phyloP scores from a whole-genome alignment of 2,329 filamentous ascomycete species.

The Aspergillus sp. region DNA sequence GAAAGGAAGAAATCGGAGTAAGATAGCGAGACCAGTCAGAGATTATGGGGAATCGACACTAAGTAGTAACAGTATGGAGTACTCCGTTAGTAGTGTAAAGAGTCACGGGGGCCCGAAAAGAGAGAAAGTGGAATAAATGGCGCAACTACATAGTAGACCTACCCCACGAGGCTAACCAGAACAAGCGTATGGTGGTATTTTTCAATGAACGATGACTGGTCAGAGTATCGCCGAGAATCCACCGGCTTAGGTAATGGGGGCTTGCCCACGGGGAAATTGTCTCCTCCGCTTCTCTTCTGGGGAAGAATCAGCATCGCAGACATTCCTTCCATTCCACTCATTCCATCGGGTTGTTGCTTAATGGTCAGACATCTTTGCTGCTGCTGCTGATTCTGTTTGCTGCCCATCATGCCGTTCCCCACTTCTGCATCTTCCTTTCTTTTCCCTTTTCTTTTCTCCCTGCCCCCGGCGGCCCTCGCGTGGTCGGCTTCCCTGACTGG shows the following conservation, averaged over 20 bases:
- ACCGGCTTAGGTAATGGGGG: constrained; percentile 8
- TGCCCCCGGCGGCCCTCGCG: neutral
- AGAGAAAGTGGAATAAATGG: neutral
- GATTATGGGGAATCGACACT: too few relatives aligned
- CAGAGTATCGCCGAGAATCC: constrained; percentile 16
- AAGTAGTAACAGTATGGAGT: too few relatives aligned
- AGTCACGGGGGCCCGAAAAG: neutral
- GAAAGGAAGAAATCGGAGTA: too few relatives aligned
- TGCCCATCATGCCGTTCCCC: constrained; percentile 1
- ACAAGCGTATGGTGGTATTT: too few relatives aligned
- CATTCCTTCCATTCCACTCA: neutral
- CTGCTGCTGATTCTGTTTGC: neutral
- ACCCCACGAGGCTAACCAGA: too few relatives aligned
- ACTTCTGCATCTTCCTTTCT: neutral
- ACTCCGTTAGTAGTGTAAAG: neutral
- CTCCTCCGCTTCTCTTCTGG: constrained; percentile 1
- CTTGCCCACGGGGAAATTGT: constrained; percentile 13
- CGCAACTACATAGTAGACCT: neutral
- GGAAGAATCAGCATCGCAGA: neutral
- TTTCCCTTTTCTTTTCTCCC: neutral
- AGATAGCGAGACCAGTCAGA: too few relatives aligned
- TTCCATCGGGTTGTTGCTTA: neutral
- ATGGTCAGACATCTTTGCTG: neutral
- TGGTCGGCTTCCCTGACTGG: constrained; percentile 6
- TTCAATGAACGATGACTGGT: neutral